Evolutionary conservation across 2,329 filamentous ascomycete species (phyloP), one percentile per base, ranked within the genome.

Genomic region (Bipolaris oryzae): DNA sequence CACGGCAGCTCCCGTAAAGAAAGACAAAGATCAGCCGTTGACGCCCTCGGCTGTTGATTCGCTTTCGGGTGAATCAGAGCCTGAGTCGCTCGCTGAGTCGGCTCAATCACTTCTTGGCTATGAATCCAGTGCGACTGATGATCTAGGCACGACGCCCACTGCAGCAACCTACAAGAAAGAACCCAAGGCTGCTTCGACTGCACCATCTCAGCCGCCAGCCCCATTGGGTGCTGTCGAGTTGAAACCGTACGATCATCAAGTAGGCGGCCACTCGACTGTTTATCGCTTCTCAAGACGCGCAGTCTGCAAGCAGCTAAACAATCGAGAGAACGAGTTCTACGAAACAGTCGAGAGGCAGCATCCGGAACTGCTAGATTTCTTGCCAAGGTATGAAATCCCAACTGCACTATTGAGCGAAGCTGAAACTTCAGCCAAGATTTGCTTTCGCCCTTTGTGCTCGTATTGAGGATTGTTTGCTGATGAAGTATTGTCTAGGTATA

Each of bases 291-390:
- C 95, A 16, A 88, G 92, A 64, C 87, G 93, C 68, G 95, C 95
- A 53, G 93, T 99, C 10, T 99, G 95, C 82, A 99, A 99, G 78
- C 92, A 97, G 78, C 85, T 99, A 71, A 99, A 96, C 76, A 99
- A 96, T 75, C 86, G 94, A 70, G 95, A 99, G 74, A 99, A 99
- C 77, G 92, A 96, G 78, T 99, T 99, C 74, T 99, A 99, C 76
- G 95, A 99, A 78, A 95, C 89, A 52, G 91, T 98, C 69, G 95
- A 99, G 80, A 87, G 87, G 70, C 87, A 91, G 65, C 94, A 99
- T 76, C 91, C 92, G 62, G 90, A 96, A 72, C 83, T 99, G 69
- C 80, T 99, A 57, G 87, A 90, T 39, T 99, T 98, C 74, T 82
- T 99, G 62, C 95, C 95, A 63, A 92, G 93, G 76, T 78, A 77